Conservation (phyloP, 2,329 filamentous ascomycete genomes). For the Geosmithia flava region DNA sequence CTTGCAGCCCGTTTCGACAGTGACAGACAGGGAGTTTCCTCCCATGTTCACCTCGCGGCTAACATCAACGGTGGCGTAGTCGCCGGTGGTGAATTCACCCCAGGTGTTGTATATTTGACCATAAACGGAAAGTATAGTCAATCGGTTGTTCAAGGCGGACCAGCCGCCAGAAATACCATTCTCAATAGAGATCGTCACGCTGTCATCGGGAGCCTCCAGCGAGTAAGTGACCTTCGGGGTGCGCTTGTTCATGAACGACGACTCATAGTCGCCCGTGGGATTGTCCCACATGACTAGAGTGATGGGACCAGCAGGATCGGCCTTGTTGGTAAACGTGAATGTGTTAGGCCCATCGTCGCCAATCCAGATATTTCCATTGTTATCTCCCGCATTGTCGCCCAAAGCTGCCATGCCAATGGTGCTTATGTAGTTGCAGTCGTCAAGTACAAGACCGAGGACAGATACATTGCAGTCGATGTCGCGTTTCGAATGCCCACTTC, state of each 20-base stretch:
- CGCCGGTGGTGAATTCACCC: constrained; percentile 27
- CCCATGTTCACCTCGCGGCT: constrained; percentile 28
- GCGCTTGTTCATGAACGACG: constrained; percentile 15
- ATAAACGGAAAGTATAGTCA: constrained; percentile 14
- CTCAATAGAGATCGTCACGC: constrained; percentile 22
- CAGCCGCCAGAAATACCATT: constrained; percentile 24
- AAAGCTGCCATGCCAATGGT: constrained; percentile 12
- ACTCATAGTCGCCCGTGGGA: constrained; percentile 8
- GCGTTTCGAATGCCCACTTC: neutral
- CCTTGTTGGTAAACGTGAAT: constrained; percentile 15
- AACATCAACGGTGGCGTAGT: constrained; percentile 24
- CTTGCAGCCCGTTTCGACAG: constrained; percentile 22
- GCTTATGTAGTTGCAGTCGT: constrained; percentile 14
- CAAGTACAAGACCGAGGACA: constrained; percentile 8
- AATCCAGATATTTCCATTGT: constrained; percentile 15
- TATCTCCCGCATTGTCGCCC: constrained; percentile 10
- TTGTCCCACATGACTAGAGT: constrained; percentile 15
- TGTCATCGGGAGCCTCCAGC: constrained; percentile 17
- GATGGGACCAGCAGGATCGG: constrained; percentile 6
- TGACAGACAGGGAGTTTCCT: constrained; percentile 21
- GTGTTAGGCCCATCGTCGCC: constrained; percentile 13
- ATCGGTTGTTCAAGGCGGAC: constrained; percentile 17
- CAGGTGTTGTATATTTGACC: constrained; percentile 29
- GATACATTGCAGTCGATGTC: constrained; percentile 6
- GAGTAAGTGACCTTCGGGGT: constrained; percentile 21